phyloP scores from a whole-genome alignment of 1,139 yeast species.

The Meyerozyma elateridarum region DNA sequence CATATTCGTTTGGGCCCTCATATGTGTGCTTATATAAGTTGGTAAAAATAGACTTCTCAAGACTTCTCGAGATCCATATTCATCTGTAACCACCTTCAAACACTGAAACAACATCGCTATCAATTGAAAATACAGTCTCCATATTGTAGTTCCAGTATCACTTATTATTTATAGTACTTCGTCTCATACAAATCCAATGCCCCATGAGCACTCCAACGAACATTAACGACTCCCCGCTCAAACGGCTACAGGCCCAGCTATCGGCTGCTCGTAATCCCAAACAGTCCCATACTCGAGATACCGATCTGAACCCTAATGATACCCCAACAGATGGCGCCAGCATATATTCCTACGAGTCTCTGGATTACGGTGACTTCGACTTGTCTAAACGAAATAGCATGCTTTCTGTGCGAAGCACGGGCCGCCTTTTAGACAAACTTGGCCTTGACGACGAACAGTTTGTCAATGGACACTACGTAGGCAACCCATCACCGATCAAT shows the following conservation, averaged over 20 bases:
- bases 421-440: conserved; percentile 30
- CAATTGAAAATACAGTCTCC: too few species aligned
- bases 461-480: conserved; percentile 2
- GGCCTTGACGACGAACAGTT: conserved; percentile 22
- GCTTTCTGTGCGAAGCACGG: conserved; percentile 27
- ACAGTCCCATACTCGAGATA: not conserved
- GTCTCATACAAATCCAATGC: too few species aligned
- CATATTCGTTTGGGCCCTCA: too few species aligned
- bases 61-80: too few species aligned
- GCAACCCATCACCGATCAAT: conserved; percentile 6
- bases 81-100: too few species aligned
- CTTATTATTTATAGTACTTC: too few species aligned
- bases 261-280: not conserved
- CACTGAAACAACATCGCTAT: too few species aligned
- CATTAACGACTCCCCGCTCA: conserved; percentile 1
- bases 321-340: not conserved
- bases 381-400: conserved; percentile 23
- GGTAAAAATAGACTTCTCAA: too few species aligned
- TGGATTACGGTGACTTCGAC: conserved; percentile 9
- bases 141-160: too few species aligned
- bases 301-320: conserved; percentile 1
- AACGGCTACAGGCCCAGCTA: not conserved
- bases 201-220: too few species aligned
- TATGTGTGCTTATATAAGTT: too few species aligned
- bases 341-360: conserved; percentile 1